Evolutionary conservation across 2,329 filamentous ascomycete genomes (phyloP), one percentile per base, ranked within the genome.

Genomic region (Diaporthe australafricana): DNA sequence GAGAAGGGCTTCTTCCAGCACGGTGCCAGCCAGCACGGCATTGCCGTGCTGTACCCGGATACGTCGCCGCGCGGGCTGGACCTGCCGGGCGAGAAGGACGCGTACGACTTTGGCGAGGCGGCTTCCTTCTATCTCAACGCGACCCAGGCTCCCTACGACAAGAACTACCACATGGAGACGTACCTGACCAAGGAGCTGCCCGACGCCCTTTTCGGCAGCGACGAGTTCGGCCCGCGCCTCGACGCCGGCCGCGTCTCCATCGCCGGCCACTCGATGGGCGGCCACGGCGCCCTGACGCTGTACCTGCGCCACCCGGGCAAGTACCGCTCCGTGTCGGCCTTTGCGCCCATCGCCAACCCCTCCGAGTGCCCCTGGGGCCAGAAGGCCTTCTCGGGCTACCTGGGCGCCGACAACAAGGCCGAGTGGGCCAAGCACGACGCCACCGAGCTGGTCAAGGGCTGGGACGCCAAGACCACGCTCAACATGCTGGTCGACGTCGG

Each of bases 81-180:
- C 77, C 91, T 97, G 73, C 85, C 92, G 40, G 95, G 94, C 78
- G 95, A 98, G 86, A 91, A 97, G 78, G 96, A 97, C 75, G 82
- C 88, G 62, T 99, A 92, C 83, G 96, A 99, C 84, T 98, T 99
- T 80, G 96, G 96, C 78, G 90, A 90, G 74, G 96, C 93, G 6
- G 96, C 96, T 1, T 94, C 94, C 69, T 99, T 99, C 88, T 99
- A 99, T 87, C 85, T 99, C 76, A 92, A 99, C 81, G 95, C 96
- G 12, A 94, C 91, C 5, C 87, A 86, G 75, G 87, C 89, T 38
- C 94, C 95, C 12, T 99, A 91, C 87, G 85, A 85, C 72, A 85
- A 86, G 68, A 90, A 94, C 80, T 99, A 99, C 87, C 92, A 92
- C 77, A 99, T 99, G 96, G 95, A 98, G 87, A 91, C 88, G 74